phyloP scores from a whole-genome alignment of 108 stramenopile genomes.

The Cyclostephanos tholiformis region DNA sequence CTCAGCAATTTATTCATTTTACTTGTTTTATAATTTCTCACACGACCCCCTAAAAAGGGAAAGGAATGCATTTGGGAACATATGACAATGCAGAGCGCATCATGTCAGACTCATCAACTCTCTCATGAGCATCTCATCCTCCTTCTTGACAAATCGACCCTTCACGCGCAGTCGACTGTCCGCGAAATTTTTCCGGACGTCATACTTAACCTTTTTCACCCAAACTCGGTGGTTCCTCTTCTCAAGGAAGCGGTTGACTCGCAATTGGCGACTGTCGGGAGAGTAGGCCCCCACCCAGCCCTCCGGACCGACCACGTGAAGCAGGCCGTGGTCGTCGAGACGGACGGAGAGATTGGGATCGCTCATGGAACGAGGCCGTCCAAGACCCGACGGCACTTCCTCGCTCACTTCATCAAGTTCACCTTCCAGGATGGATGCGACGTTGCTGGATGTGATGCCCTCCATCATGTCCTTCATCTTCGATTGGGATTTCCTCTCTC shows the following conservation, averaged over 20 bases:
- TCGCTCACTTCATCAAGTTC: constrained; percentile 46
- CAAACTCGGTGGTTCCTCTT: constrained; percentile 95
- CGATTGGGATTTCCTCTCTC: constrained; percentile 34
- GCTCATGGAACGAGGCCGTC: constrained; percentile 80
- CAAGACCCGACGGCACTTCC: constrained; percentile 70
- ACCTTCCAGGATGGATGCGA: constrained; percentile 7
- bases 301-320: constrained; percentile 78
- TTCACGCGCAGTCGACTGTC: constrained; percentile 96
- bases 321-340: constrained; percentile 65
- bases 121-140: constrained; percentile 96
- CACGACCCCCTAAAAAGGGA: no score
- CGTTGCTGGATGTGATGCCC: constrained; percentile 34
- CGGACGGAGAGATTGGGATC: constrained; percentile 75
- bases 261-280: constrained; percentile 87
- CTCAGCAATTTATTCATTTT: no score
- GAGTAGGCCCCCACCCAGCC: constrained; percentile 97
- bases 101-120: constrained; percentile 91
- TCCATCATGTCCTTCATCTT: constrained; percentile 60
- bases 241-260: constrained; percentile 90
- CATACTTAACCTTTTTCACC: constrained; percentile 98
- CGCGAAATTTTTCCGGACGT: constrained; percentile 98
- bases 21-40: no score
- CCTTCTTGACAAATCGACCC: constrained; percentile 98
- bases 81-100: constrained; percentile 1
- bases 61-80: not conserved